A percentile compares a stretch with the other conserved stretches of the same genome.
These are phyloP conservation scores for Lasiosphaeria ovina DNA, from an alignment of 495 filamentous ascomycete genomes.

Conservation along the genomic window DNA sequence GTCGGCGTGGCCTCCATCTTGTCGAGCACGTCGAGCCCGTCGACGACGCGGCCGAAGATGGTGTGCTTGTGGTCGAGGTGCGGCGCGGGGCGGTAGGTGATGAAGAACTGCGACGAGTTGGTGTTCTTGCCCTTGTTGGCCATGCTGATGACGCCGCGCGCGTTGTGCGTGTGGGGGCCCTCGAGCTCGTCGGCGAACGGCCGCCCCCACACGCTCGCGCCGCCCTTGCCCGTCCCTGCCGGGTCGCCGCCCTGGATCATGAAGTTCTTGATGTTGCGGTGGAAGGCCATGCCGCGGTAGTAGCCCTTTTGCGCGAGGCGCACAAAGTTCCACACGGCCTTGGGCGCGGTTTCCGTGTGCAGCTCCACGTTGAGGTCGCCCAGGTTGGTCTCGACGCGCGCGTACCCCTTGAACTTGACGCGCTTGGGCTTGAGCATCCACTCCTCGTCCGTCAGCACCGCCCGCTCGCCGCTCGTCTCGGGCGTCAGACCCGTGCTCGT, in stretches of 20 bases:
- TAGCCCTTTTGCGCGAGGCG: slow-evolving; percentile 85
- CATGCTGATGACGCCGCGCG: slow-evolving; percentile 82
- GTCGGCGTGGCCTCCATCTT: slow-evolving; percentile 70
- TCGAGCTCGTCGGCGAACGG: slow-evolving; percentile 92
- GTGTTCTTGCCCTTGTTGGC: slow-evolving; percentile 98
- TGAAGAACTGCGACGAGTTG: slow-evolving; percentile 93
- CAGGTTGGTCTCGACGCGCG: slow-evolving; percentile 76
- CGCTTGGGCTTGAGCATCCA: slow-evolving; percentile 89
- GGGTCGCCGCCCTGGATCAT: slow-evolving; percentile 99
- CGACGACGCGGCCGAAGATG: slow-evolving; percentile 85
- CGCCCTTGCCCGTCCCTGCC: slow-evolving; percentile 85
- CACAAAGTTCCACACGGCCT: slow-evolving; percentile 96
- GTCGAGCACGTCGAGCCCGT: slow-evolving; percentile 60
- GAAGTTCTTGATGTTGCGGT: slow-evolving; percentile 90
- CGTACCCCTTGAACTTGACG: slow-evolving; percentile 87
- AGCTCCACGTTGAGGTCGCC: slow-evolving; percentile 87
- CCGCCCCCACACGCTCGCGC: slow-evolving; percentile 82
- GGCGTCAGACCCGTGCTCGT: slow-evolving; percentile 93
- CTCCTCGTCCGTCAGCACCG: slow-evolving; percentile 85
- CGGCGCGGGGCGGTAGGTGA: slow-evolving; percentile 75
- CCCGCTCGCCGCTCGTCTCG: slow-evolving; percentile 80
- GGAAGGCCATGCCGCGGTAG: slow-evolving; percentile 78
- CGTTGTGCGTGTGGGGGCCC: slow-evolving; percentile 76
- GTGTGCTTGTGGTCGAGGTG: slow-evolving; percentile 95
- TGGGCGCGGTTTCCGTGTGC: slow-evolving; percentile 84